Base-by-base conservation (phyloP, 2,329 filamentous ascomycete genomes). In the Fusarium devonianum region DNA sequence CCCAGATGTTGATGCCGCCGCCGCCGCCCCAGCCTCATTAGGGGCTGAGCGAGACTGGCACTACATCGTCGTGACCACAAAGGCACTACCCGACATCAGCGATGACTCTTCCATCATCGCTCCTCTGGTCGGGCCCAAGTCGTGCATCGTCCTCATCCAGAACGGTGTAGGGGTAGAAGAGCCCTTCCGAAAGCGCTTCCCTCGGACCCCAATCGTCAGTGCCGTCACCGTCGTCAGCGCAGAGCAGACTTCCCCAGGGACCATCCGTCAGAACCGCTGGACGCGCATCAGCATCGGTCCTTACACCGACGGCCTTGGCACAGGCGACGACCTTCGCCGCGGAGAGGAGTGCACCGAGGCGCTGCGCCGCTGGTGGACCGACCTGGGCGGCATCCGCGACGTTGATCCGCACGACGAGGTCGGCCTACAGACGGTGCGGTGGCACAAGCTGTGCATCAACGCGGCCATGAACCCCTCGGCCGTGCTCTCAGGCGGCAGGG, bases 361-460 rank as follows among this genome's bases (percentile, higher is more conserved):
- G 3, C 78, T 89, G 47, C 73, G 79, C 16, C 69, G 70, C n/a
- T 78, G 83, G 70, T 80, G 85, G 67, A 73, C 74, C 6, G 62
- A 66, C 28, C 71, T 80, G 12, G 86, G 85, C 26, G 81, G 81
- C 2, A 82, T 90, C 56, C 78, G 78, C 49, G 87, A 90, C 68
- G 84, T 85, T 5, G 81, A 85, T 53, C 74, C 80, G 7, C 84
- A 87, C 61, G 78, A 82, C 35, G 85, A 89, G 68, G 73, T 84
- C 22, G 86, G 84, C 51, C 74, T 90, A 34, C 88, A 90, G 70
- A 80, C 84, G 30, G 81, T 90, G 13, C 78, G 87, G 17, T 90
- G 87, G 87, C 87, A 90, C 70, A 90, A 90, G 70, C 82, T 90
- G 54, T 86, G 85, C 62, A 89, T 90, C 75, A 90, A 90, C 69